Percentiles rank a stretch among this genome's conserved stretches.
Conservation (phyloP, 164 flowering plant genomes). For the Nelumbo lutea region DNA sequence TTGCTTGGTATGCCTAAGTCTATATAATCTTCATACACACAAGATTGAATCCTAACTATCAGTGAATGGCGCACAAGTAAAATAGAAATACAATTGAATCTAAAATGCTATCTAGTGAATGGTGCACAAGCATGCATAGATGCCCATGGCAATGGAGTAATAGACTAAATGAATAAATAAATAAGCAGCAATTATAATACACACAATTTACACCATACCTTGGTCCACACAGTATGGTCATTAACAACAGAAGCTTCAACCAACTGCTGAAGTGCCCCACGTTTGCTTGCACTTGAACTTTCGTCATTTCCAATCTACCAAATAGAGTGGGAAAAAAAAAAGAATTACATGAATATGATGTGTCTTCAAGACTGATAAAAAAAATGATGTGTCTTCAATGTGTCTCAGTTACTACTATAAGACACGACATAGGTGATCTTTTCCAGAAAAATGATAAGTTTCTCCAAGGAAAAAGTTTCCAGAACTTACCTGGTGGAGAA, state of each 20-base stretch:
- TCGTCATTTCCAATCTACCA: slow-evolving; percentile 73
- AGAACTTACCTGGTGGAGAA: slow-evolving; percentile 75
- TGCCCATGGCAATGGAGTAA: too few relatives aligned
- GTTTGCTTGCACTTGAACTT: slow-evolving; percentile 48
- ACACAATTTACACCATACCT: slow-evolving; percentile 34
- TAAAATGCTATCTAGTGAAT: too few relatives aligned
- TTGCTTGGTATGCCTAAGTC: too few relatives aligned
- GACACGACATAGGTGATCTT: neutral
- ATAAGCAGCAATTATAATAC: neutral
- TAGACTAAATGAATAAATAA: neutral
- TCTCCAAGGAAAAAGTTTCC: neutral
- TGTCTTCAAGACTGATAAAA: neutral
- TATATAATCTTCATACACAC: too few relatives aligned
- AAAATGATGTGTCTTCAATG: neutral
- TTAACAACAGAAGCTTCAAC: slow-evolving; percentile 59
- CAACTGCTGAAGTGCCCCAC: slow-evolving; percentile 77
- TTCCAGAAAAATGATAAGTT: neutral
- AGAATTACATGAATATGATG: neutral
- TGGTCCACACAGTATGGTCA: slow-evolving; percentile 77
- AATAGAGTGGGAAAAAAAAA: neutral
- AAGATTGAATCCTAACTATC: too few relatives aligned
- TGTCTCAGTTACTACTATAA: neutral
- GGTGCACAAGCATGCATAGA: too few relatives aligned
- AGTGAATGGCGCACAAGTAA: too few relatives aligned
- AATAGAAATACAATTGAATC: too few relatives aligned